phyloP scores from a whole-genome alignment of 2,329 filamentous ascomycete species.

The Madurella mycetomatis region DNA sequence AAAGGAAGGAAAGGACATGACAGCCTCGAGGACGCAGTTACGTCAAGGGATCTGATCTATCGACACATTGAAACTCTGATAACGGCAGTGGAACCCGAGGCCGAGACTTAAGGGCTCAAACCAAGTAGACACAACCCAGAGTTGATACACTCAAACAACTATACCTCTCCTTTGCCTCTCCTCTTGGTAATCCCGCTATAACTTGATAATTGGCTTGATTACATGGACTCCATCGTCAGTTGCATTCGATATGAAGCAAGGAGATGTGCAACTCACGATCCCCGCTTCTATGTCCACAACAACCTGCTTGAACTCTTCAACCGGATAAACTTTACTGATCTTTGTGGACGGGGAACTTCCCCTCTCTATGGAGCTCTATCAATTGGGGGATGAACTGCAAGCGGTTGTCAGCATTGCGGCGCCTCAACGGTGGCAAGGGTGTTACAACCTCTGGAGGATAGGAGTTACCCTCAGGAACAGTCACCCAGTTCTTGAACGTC shows the following conservation, averaged over 20 bases:
- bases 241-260: background rate
- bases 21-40: constrained; percentile 16
- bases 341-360: constrained; percentile 34
- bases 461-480: constrained; percentile 32
- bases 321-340: constrained; percentile 30
- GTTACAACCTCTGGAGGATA: constrained; percentile 24
- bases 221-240: constrained; percentile 5
- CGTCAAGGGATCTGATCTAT: constrained; percentile 11
- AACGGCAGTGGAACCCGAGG: no score
- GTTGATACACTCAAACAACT: background rate
- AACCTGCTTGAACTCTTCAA: constrained; percentile 25
- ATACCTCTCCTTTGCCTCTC: background rate
- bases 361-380: constrained; percentile 30
- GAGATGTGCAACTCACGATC: constrained; percentile 15
- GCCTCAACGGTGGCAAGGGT: background rate
- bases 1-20: constrained; percentile 10
- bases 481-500: constrained; percentile 32
- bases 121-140: background rate
- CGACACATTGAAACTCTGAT: background rate
- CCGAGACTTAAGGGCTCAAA: background rate
- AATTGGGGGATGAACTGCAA: constrained; percentile 32
- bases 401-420: background rate
- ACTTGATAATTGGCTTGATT: constrained; percentile 14
- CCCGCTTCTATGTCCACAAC: constrained; percentile 26
- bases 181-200: background rate